Evolutionary conservation across 176 grass and related monocot genomes (phyloP), one percentile per base, ranked within the genome.

Genomic region (Lolium rigidum): DNA sequence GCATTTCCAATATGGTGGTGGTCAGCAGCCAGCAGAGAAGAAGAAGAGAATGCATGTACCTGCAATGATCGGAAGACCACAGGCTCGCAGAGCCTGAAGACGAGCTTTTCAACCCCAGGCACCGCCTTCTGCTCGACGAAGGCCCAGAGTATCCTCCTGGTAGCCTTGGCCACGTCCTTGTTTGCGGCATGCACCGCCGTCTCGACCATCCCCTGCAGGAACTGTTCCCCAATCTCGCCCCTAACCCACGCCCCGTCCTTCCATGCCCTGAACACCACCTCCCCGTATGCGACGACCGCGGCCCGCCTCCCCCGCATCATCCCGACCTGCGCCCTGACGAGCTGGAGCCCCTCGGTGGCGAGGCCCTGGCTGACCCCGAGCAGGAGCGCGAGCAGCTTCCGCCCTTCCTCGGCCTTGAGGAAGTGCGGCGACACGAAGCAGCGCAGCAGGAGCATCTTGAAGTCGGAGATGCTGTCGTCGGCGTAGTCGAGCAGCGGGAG

Each of bases 181-280:
- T 59, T 86, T 20, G 64, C 26, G 6, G 93, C 92, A 55, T 94
- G 85, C 51, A 95, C 84, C 1, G 93, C 86, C 1, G 77, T 88
- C 90, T 98, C 96, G 16, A 98, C 68, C 81, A 95, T 88, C 6
- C 79, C 93, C 51, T 94, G 96, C 79, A 98, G 79, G 80, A 98
- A 95, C 2, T 66, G 79, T 68, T 94, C 88, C 17, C 93, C 96
- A 3, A 95, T 83, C 35, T 98, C 84, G 48, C 84, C 90, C 56
- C 63, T 89, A 21, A 95, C 78, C 57, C 84, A 89, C 1, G 76
- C 89, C 10, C 88, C 88, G 1, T 87, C 89, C 63, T 80, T 98
- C 96, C 96, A 98, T 21, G 85, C 93, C 79, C 90, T 82, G 87
- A 98, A 98, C 6, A 98, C 46, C n/a, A 98, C 91, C 66, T 98